Evolutionary conservation across 2,329 filamentous ascomycete genomes (phyloP).

Genomic region (Hymenoscyphus infarciens): DNA sequence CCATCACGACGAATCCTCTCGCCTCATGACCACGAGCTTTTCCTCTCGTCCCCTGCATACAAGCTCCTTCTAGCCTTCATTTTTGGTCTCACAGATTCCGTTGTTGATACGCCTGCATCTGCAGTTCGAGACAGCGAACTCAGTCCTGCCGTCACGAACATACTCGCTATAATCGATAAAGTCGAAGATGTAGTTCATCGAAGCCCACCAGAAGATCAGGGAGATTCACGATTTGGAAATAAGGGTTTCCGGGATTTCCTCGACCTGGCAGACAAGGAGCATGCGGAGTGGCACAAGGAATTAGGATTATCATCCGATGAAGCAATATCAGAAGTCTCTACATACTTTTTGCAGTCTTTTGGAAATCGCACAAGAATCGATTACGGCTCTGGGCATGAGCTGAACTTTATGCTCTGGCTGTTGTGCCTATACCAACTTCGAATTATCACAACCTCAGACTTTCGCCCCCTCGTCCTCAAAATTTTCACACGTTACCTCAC

Average conservation of each 20-base stretch:
- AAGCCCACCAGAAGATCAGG: conserved; percentile 79
- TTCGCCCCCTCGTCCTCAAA: conserved; percentile 68
- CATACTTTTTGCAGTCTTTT: conserved; percentile 79
- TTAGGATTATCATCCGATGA: conserved; percentile 50
- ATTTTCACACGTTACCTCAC: conserved; percentile 80
- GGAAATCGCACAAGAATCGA: conserved; percentile 86
- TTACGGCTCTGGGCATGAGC: conserved; percentile 94
- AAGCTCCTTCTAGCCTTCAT: conserved; percentile 77
- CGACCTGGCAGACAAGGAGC: conserved; percentile 57
- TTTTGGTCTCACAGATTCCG: conserved; percentile 79
- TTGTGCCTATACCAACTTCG: conserved; percentile 84
- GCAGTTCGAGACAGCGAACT: conserved; percentile 53
- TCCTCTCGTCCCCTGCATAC: conserved; percentile 73
- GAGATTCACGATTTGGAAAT: conserved; percentile 90
- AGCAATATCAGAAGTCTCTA: conserved; percentile 67
- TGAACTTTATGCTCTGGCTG: conserved; percentile 96
- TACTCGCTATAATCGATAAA: conserved; percentile 68
- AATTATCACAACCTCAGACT: conserved; percentile 61
- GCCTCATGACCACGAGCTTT: conserved; percentile 73
- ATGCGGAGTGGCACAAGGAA: conserved; percentile 57
- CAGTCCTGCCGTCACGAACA: conserved; percentile 57
- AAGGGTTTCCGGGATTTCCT: conserved; percentile 83
- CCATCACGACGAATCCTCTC: conserved; percentile 82
- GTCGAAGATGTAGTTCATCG: conserved; percentile 62
- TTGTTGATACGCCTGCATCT: conserved; percentile 66